Base-by-base conservation (phyloP, 805 yeast genomes). In the Candida tammaniensis region DNA sequence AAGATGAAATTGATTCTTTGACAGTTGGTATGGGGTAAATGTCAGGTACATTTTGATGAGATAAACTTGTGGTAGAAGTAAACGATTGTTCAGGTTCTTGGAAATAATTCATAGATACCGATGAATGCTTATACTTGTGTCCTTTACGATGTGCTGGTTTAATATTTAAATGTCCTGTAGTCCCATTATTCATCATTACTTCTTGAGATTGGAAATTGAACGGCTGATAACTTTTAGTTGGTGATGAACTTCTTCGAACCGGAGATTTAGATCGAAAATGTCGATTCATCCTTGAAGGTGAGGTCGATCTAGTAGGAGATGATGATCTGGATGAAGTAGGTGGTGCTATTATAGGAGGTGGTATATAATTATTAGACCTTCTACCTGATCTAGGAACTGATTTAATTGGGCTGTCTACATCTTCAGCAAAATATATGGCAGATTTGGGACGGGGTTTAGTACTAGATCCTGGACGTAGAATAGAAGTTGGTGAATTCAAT, bases 71-170 rank as follows among this genome's bases (percentile, higher is more conserved):
- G 2, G 20, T 5, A 10, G 15, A 17, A n/a, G 21, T 11, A 27
- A 16, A 27, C 3, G 19, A 21, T 17, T 18, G 20, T 12, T 88
- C 83, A 1, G 97, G 96, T 52, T 91, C 97, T 57, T 86, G 96
- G 55, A 93, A 91, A 55, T 91, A 74, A 57, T 91, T 89, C 93
- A 91, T 84, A 4, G 96, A 87, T 5, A 91, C 96, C 7, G 96
- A 88, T 3, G 97, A 88, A 58, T 91, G 98, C 55, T 91, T 91
- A 55, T 91, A 91, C 47, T 91, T 75, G 59, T 91, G 98, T 5
- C 98, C 98, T 47, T 89, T 79, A 68, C 98, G 80, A 49, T 80
- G 86, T 0, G 84, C 79, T 1, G 87, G 76, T 49, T 64, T 72
- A 19, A 59, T 55, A 35, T 47, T 53, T 9, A 64, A 57, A 19